Percentiles rank a stretch among this genome's conserved stretches.
phyloP scores from a whole-genome alignment of 1,139 yeast species.

The Groenewaldozyma auringiensis region DNA sequence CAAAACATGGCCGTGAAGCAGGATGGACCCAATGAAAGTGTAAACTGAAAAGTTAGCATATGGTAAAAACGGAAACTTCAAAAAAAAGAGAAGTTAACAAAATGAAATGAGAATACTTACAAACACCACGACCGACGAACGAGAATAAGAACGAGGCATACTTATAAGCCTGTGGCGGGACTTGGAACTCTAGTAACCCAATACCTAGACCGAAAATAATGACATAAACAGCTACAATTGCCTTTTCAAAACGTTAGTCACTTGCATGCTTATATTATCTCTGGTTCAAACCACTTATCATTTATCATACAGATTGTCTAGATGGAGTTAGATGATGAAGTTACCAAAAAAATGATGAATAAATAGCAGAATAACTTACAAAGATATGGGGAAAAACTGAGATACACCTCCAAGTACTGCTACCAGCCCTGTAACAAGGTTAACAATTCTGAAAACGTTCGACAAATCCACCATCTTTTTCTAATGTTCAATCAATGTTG shows the following conservation, averaged over 20 bases:
- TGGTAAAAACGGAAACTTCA: neutral
- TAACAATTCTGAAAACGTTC: conserved; percentile 55
- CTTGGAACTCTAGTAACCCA: conserved; percentile 41
- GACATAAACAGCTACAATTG: conserved; percentile 49
- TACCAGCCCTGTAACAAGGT: conserved; percentile 55
- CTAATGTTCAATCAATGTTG: too few species aligned
- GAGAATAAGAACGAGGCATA: conserved; percentile 79
- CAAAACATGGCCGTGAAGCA: conserved; percentile 52
- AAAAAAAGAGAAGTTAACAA: neutral
- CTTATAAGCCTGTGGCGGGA: conserved; percentile 50
- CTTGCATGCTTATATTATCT: too few species aligned
- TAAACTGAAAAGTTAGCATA: conserved; percentile 37
- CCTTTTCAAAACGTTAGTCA: conserved; percentile 28
- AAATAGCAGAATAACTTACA: conserved; percentile 34
- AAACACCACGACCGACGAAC: conserved; percentile 74
- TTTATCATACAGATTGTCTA: conserved; percentile 7
- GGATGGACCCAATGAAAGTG: conserved; percentile 55
- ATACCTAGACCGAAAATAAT: conserved; percentile 50
- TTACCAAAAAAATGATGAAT: too few species aligned
- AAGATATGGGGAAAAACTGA: conserved; percentile 47
- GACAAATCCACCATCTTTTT: conserved; percentile 21
- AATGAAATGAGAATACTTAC: conserved; percentile 33
- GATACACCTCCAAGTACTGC: conserved; percentile 49
- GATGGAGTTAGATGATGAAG: neutral
- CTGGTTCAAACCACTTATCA: conserved; percentile 9